Percentiles rank a stretch among this genome's conserved stretches.
phyloP scores from a whole-genome alignment of 768 basidiomycete genomes.

The Suillus americanus region DNA sequence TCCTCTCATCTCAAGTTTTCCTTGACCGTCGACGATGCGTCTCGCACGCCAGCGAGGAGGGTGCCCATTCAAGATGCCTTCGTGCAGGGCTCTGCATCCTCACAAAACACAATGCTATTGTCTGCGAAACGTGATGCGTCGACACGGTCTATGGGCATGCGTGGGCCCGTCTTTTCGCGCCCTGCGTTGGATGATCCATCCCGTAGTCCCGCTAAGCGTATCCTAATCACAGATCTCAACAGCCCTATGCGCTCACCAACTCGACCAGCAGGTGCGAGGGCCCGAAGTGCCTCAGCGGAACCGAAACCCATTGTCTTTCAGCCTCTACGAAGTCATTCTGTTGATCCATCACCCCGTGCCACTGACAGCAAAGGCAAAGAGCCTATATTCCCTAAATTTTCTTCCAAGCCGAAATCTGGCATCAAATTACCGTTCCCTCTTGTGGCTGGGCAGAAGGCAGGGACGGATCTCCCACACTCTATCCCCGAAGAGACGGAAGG shows the following conservation, averaged over 20 bases:
- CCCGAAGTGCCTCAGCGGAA: constrained; percentile 37
- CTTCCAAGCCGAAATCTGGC: constrained; percentile 9
- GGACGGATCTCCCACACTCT: constrained; percentile 22
- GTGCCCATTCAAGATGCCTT: constrained; percentile 57
- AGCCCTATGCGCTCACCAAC: constrained; percentile 31
- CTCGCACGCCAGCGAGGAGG: constrained; percentile 63
- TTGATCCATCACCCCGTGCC: constrained; percentile 21
- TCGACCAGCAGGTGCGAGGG: constrained; percentile 17
- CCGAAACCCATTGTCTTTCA: constrained; percentile 21
- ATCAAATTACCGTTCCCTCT: constrained; percentile 31
- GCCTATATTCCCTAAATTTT: constrained; percentile 20
- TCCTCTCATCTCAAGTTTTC: constrained; percentile 35
- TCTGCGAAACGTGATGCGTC: constrained; percentile 24
- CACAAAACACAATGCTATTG: constrained; percentile 43
- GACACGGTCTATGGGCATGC: constrained; percentile 14
- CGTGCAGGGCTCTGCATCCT: constrained; percentile 48
- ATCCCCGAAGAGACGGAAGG: constrained; percentile 34
- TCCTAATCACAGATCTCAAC: constrained; percentile 27
- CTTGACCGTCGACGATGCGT: constrained; percentile 36
- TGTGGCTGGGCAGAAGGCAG: constrained; percentile 18
- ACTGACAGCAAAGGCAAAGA: constrained; percentile 17
- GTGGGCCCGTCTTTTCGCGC: constrained; percentile 40
- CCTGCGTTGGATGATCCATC: constrained; percentile 37
- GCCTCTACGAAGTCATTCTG: constrained; percentile 29
- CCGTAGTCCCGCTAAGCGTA: constrained; percentile 36